These are phyloP conservation scores for Cantharellus cinnabarinus DNA, from an alignment of 768 basidiomycete genomes.

Conservation along the genomic window DNA sequence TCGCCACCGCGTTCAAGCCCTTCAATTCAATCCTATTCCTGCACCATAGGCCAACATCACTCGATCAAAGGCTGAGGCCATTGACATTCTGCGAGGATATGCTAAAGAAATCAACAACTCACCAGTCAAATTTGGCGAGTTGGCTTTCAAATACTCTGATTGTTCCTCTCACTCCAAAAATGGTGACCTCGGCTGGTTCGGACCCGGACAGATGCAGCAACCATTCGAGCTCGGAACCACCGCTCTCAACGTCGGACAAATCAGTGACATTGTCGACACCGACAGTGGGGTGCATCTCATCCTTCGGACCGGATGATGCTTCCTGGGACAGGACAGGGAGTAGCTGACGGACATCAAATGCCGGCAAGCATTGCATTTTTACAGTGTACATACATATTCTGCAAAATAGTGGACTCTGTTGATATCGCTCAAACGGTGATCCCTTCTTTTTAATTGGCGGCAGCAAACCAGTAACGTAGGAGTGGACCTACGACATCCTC, in stretches of 20 bases:
- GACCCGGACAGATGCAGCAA: conserved; percentile 84
- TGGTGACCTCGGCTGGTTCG: conserved; percentile 82
- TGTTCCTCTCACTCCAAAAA: conserved; percentile 66
- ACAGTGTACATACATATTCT: no score
- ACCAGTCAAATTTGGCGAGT: conserved; percentile 36
- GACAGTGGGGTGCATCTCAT: conserved; percentile 94
- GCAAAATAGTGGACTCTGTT: no score
- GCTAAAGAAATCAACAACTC: conserved; percentile 39
- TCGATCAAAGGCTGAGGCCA: conserved; percentile 75
- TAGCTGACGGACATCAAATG: no score
- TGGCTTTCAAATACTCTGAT: conserved; percentile 66
- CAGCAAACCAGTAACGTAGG: not conserved
- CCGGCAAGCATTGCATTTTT: no score
- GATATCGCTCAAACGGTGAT: no score
- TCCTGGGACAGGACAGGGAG: no score
- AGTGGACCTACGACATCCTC: not conserved
- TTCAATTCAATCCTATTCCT: not conserved
- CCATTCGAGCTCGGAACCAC: conserved; percentile 85
- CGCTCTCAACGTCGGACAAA: conserved; percentile 45
- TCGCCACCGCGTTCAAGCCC: not conserved
- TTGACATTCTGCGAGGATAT: conserved; percentile 48
- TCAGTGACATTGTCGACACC: conserved; percentile 66
- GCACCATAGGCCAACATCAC: conserved; percentile 46
- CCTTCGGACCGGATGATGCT: conserved; percentile 51
- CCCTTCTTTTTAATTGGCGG: no score